Evolutionary conservation across 2,329 filamentous ascomycete species (phyloP), one percentile per base, ranked within the genome.

Genomic region (Corniculantispora saksenae): DNA sequence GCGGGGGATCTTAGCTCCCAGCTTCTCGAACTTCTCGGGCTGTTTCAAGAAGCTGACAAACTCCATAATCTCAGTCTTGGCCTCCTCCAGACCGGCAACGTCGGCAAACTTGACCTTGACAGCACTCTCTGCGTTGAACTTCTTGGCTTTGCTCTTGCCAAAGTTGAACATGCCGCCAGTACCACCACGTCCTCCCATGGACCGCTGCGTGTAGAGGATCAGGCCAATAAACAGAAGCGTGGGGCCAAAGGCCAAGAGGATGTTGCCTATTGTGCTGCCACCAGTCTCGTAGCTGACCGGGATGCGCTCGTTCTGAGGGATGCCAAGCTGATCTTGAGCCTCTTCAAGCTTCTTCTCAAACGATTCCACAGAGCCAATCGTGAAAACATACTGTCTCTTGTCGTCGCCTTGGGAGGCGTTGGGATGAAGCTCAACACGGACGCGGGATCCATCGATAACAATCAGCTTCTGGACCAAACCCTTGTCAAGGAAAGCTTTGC

Each of bases 21-120:
- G 87, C 77, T 91, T 92, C 80, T 97, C 90, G 80, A 97, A 99
- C 69, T 91, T 89, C 72, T 93, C 91, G 0, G 95, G 95, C 73
- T 95, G 91, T 82, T 97, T 94, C 68, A 99, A 81, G 83, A 99
- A 99, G 76, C 91, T 94, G 70, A 99, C 95, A 73, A 99, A 99
- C 79, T 99, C 95, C 93, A 98, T 97, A 71, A 99, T 99, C 79
- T 99, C 95, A 64, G 89, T 84, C 84, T 99, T 99, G 65, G 95
- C 95, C 80, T 99, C 95, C 76, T 99, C 95, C 89, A 98, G 94
- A 70, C 95, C 95, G 50, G 95, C 95, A 51, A 99, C 95, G 76
- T 99, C 95, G 55, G 92, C 84, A 76, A 99, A 99, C 79, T 97
- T 98, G 78, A 96, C 94, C 81, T 97, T 97, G 81, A 99, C 87